Base-by-base conservation (phyloP, 2,329 filamentous ascomycete species). In the Sordariomycetes sp. region DNA sequence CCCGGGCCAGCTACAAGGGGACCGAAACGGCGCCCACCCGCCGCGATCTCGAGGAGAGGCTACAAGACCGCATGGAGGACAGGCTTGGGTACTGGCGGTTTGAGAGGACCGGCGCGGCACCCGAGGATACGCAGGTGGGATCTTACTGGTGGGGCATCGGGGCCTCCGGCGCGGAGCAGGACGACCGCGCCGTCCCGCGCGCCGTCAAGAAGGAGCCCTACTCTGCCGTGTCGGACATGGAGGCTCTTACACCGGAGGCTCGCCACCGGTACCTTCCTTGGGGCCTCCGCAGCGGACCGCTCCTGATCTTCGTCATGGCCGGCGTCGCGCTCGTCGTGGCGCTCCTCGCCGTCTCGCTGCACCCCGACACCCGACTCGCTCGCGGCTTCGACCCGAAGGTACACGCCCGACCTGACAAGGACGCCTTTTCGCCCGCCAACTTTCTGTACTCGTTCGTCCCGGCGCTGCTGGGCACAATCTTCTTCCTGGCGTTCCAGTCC, bases 391-490 rank as follows among this genome's bases (percentile, higher is more conserved):
- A 77, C 7, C 90, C 91, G 2, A 73, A 77, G 7, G 73, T 96
- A 1, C 72, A 76, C 10, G 82, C 85, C 0, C 73, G 75, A 2
- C 82, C 89, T 1, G 73, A 78, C 3, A 64, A 70, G 0, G 74
- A 74, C 28, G 88, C 86, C 20, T 96, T 95, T 69, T 95, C 89
- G 1, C 76, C 88, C 0, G 89, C 90, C 54, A 90, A 96, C 69
- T 96, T 96, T 71, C 72, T 96, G 55, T 96, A 90, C 74, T 83
- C 81, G 60, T 90, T 91, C 69, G 58, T 91, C 24, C 87, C 88
- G 0, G 81, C 85, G 2, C 63, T 87, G 0, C 66, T 90, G 32
- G 88, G 84, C 4, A 80, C 84, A 64, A 62, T 87, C 17, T 71
- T 89, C 54, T 87, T 85, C 66, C 76, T 90, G 52, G 68, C 79